These are phyloP conservation scores for Laguncularia racemosa DNA, from an alignment of 345 rosid species.

Conservation along the genomic window DNA sequence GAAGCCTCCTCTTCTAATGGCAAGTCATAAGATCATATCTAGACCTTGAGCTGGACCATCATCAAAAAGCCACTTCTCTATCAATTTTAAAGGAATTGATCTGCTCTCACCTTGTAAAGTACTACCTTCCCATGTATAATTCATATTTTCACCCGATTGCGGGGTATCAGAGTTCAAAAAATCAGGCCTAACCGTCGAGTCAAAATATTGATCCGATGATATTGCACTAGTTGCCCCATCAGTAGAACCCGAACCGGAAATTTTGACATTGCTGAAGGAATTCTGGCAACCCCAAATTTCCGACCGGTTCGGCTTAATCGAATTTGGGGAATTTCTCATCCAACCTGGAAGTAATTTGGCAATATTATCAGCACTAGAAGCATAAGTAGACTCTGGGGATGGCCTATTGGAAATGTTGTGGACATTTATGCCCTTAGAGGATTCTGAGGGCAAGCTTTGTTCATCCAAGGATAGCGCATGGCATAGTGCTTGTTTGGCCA, in stretches of 20 bases:
- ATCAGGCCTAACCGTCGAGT: constrained; percentile 18
- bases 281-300: background rate
- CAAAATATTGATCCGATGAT: constrained; percentile 5
- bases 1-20: too few species aligned
- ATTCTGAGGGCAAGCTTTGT: background rate
- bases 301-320: background rate
- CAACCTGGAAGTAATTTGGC: constrained; percentile 34
- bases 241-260: constrained; percentile 5
- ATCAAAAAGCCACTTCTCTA: constrained; percentile 44
- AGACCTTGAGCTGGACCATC: constrained; percentile 10
- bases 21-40: too few species aligned
- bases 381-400: constrained; percentile 6
- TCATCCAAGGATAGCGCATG: constrained; percentile 32
- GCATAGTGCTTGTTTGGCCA: constrained; percentile 32
- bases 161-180: constrained; percentile 11
- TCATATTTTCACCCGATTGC: constrained; percentile 15
- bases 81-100: constrained; percentile 22
- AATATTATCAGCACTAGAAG: constrained; percentile 36
- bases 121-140: constrained; percentile 13
- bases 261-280: background rate
- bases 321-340: constrained; percentile 19
- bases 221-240: constrained; percentile 3
- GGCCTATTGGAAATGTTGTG: background rate
- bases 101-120: constrained; percentile 15
- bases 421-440: background rate